These are phyloP conservation scores for Termitomyces sp. DNA, from an alignment of 768 basidiomycete genomes.

Conservation along the genomic window DNA sequence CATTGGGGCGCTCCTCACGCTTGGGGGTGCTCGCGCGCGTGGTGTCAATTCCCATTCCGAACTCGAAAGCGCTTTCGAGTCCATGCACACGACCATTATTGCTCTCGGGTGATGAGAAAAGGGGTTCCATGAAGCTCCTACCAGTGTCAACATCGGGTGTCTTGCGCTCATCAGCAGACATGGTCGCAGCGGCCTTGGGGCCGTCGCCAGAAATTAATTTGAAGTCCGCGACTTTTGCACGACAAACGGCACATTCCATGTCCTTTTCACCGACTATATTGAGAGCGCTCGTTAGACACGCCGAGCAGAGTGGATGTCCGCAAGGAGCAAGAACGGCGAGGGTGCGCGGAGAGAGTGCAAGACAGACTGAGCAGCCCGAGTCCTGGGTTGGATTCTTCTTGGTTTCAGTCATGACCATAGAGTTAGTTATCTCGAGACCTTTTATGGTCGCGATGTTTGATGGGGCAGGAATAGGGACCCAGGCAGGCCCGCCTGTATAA, in stretches of 20 bases:
- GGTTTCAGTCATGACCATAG: not conserved
- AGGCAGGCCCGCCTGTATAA: slow-evolving; percentile 11
- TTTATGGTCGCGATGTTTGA: slow-evolving; percentile 4
- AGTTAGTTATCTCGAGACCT: not conserved
- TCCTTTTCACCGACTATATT: slow-evolving; percentile 90
- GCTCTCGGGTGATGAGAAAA: slow-evolving; percentile 28
- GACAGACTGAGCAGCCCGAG: slow-evolving; percentile 60
- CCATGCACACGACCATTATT: slow-evolving; percentile 16
- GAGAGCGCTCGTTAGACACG: slow-evolving; percentile 77
- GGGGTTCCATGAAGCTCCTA: slow-evolving; percentile 27
- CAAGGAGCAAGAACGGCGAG: slow-evolving; percentile 74
- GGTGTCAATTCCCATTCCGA: slow-evolving; percentile 28
- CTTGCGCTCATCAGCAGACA: slow-evolving; percentile 6
- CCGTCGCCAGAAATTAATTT: slow-evolving; percentile 32
- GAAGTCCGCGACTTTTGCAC: slow-evolving; percentile 64
- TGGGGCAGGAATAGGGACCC: slow-evolving; percentile 15
- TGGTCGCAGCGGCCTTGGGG: slow-evolving; percentile 4
- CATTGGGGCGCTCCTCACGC: slow-evolving; percentile 17
- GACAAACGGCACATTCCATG: slow-evolving; percentile 81
- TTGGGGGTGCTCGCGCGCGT: slow-evolving; percentile 41
- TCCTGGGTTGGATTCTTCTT: slow-evolving; percentile 2
- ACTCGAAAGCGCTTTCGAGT: slow-evolving; percentile 35
- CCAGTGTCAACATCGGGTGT: slow-evolving; percentile 8
- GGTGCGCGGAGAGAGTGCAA: slow-evolving; percentile 31
- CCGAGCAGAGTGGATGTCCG: slow-evolving; percentile 69